Conservation (phyloP, 106 monocot species). For the Iris macrosiphon region DNA sequence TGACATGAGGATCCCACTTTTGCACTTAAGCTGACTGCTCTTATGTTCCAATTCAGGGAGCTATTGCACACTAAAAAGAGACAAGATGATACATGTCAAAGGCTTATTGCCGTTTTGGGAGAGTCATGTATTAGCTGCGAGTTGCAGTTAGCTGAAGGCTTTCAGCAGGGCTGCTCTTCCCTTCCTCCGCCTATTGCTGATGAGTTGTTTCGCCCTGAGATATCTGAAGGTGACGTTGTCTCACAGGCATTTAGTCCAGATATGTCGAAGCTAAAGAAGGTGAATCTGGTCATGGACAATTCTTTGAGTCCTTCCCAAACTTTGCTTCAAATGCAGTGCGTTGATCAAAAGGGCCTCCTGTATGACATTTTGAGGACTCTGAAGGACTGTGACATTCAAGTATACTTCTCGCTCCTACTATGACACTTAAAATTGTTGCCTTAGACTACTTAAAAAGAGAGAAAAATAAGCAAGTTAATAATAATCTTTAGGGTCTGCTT, state of each 20-base stretch:
- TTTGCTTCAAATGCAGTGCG: conserved; percentile 69
- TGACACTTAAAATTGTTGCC: too few relatives aligned
- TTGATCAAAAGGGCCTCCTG: conserved; percentile 70
- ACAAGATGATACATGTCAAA: conserved; percentile 51
- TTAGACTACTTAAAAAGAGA: too few relatives aligned
- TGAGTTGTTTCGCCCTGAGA: conserved; percentile 39
- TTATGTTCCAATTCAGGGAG: too few relatives aligned
- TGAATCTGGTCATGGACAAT: conserved; percentile 47
- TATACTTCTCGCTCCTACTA: too few relatives aligned
- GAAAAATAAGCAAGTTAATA: too few relatives aligned
- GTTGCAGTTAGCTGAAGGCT: conserved; percentile 34
- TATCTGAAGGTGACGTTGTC: conserved; percentile 15
- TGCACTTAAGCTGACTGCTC: too few relatives aligned
- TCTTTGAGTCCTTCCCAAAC: conserved; percentile 56
- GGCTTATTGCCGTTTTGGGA: conserved; percentile 39
- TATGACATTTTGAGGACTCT: conserved; percentile 74
- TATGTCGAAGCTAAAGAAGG: conserved; percentile 35
- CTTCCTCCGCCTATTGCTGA: conserved; percentile 35
- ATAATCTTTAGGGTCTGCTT: too few relatives aligned
- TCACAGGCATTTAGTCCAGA: conserved; percentile 29
- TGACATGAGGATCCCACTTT: too few relatives aligned
- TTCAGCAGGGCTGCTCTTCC: conserved; percentile 47
- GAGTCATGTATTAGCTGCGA: too few relatives aligned
- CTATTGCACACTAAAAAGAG: conserved; percentile 52
- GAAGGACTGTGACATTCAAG: conserved; percentile 68